Conservation (phyloP, 2,329 filamentous ascomycete genomes). For the Tolypocladium ovalisporum region DNA sequence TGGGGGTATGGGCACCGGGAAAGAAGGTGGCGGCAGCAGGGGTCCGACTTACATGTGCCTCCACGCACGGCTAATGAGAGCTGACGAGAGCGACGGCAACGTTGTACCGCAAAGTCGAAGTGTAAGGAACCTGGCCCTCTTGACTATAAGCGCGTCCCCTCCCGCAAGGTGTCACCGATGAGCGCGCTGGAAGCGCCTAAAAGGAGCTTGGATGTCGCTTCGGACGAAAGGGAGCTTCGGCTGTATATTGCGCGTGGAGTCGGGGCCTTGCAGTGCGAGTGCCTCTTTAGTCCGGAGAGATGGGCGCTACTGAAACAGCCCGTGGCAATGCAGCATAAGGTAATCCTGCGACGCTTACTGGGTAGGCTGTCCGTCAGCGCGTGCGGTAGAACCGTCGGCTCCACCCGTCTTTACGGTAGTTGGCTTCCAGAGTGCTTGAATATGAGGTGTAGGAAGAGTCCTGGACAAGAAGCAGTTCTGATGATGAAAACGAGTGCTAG, state of each 20-base stretch:
- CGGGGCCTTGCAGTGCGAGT: neutral
- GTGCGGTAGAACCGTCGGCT: neutral
- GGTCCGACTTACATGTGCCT: neutral
- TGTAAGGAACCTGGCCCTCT: neutral
- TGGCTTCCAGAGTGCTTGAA: neutral
- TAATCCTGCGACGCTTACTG: neutral
- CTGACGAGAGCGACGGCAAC: neutral
- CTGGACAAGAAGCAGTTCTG: too few relatives aligned
- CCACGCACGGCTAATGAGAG: neutral
- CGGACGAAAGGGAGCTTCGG: conserved; percentile 1
- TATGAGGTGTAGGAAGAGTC: neutral
- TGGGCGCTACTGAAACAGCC: neutral
- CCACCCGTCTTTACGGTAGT: neutral
- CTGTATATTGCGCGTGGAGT: neutral
- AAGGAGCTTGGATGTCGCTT: neutral
- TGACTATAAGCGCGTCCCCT: neutral
- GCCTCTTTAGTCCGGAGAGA: neutral
- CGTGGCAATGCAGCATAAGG: neutral
- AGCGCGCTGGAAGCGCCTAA: neutral
- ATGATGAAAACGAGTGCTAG: neutral
- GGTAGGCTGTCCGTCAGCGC: neutral
- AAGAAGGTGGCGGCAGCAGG: neutral
- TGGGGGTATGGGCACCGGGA: neutral
- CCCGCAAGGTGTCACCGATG: neutral
- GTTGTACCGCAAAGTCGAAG: neutral